A percentile compares a stretch with the other conserved stretches of the same genome.
phyloP scores from a whole-genome alignment of 495 filamentous ascomycete species.

The Daldinia loculata region DNA sequence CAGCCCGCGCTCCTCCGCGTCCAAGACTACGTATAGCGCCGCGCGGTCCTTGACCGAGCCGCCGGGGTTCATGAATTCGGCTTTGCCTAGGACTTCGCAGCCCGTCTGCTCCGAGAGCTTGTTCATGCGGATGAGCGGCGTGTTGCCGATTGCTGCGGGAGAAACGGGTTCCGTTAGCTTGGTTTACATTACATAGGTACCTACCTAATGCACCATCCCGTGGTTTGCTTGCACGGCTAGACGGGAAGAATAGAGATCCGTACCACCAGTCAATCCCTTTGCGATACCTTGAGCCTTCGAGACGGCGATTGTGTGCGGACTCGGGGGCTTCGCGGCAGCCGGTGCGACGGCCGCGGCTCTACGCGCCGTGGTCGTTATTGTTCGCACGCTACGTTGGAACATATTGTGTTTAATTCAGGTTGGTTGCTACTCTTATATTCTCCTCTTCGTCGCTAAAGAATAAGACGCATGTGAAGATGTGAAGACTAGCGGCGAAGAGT shows the following conservation, averaged over 20 bases:
- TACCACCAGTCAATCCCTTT: constrained; percentile 88
- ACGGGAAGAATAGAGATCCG: constrained; percentile 18
- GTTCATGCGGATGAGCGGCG: constrained; percentile 90
- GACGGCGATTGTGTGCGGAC: constrained; percentile 57
- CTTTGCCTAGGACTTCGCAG: constrained; percentile 94
- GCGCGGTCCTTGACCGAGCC: constrained; percentile 97
- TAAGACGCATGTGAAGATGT: neutral
- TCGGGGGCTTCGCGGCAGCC: constrained; percentile 42
- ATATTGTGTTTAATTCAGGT: constrained; percentile 53
- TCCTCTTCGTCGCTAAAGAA: neutral
- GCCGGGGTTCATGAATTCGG: constrained; percentile 98
- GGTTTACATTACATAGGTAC: neutral
- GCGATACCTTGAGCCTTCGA: constrained; percentile 86
- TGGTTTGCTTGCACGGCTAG: neutral
- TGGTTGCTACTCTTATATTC: too few species aligned
- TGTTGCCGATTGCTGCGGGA: constrained; percentile 89
- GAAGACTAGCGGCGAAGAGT: neutral
- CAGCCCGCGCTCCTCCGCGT: constrained; percentile 88
- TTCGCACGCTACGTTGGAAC: constrained; percentile 62
- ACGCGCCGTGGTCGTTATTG: constrained; percentile 59
- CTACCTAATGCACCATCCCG: neutral
- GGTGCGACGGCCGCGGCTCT: constrained; percentile 44
- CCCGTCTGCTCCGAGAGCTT: constrained; percentile 88
- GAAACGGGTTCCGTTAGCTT: constrained; percentile 9
- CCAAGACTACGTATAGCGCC: constrained; percentile 89